These are phyloP conservation scores for Rosellinia necatrix DNA, from an alignment of 2,329 filamentous ascomycete genomes.

Conservation along the genomic window DNA sequence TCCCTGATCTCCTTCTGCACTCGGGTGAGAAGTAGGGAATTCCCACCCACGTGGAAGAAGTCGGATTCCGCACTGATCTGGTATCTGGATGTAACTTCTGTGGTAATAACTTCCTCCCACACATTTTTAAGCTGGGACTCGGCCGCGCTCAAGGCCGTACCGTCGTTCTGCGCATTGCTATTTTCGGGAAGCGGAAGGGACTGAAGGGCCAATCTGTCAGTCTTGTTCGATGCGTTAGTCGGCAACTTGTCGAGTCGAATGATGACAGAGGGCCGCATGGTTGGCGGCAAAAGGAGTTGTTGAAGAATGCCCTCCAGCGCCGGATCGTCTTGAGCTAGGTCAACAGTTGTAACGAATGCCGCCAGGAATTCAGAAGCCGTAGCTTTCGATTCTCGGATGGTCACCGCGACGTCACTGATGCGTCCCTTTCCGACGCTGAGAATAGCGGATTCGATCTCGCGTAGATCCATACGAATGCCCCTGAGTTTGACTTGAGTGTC, in stretches of 20 bases:
- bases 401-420: conserved; percentile 1
- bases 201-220: conserved; percentile 39
- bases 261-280: conserved; percentile 41
- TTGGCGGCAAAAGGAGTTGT: conserved; percentile 38
- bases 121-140: background rate
- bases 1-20: conserved; percentile 18
- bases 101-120: conserved; percentile 9
- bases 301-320: conserved; percentile 17
- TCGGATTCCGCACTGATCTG: conserved; percentile 15
- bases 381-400: background rate
- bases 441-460: conserved; percentile 39
- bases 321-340: background rate
- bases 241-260: conserved; percentile 39
- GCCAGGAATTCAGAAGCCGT: conserved; percentile 5
- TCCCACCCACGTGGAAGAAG: conserved; percentile 35
- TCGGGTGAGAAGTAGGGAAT: conserved; percentile 26
- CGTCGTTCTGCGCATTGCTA: background rate
- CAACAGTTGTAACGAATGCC: background rate
- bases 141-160: background rate
- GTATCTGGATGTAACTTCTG: conserved; percentile 1
- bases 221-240: conserved; percentile 37
- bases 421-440: background rate
- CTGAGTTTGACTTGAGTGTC: conserved; percentile 43
- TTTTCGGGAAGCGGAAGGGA: background rate
- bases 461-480: conserved; percentile 41